Percentiles rank a stretch among this genome's conserved stretches.
These are phyloP conservation scores for Leucoagaricus sp. DNA, from an alignment of 1,284 basidiomycete genomes.

Conservation along the genomic window DNA sequence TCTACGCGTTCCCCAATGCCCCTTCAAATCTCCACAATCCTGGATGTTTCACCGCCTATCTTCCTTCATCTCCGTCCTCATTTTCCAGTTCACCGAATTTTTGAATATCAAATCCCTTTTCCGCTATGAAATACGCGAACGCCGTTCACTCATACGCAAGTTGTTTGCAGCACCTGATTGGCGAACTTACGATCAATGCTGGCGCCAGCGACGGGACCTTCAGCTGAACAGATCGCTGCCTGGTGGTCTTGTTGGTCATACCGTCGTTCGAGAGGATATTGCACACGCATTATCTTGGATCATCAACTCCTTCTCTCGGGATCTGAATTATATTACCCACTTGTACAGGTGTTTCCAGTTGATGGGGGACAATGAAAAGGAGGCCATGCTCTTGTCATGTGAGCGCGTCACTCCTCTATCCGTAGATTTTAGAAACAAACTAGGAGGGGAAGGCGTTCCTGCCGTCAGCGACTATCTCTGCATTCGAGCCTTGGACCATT, in stretches of 20 bases:
- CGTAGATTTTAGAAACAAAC: slow-evolving; percentile 3
- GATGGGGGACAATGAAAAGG: slow-evolving; percentile 2
- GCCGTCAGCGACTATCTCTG: slow-evolving; percentile 8
- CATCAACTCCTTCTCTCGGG: slow-evolving; percentile 4
- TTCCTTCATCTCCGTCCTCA: neutral
- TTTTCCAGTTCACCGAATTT: neutral
- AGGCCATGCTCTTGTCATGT: slow-evolving; percentile 1
- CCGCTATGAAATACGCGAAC: slow-evolving; percentile 3
- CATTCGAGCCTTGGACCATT: slow-evolving; percentile 5
- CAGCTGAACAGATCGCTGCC: neutral
- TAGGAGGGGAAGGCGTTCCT: neutral
- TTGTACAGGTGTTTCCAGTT: slow-evolving; percentile 6
- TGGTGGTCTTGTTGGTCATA: neutral
- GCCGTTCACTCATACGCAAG: neutral
- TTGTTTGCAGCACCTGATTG: slow-evolving; percentile 2
- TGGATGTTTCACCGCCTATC: slow-evolving; percentile 12
- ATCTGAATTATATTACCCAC: neutral
- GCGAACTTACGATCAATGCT: slow-evolving; percentile 2
- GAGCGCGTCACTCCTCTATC: neutral
- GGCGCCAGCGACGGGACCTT: slow-evolving; percentile 5
- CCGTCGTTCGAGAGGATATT: slow-evolving; percentile 7
- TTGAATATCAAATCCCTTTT: slow-evolving; percentile 7
- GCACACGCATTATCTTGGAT: neutral
- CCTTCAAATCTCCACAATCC: slow-evolving; percentile 15
- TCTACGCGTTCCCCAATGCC: slow-evolving; percentile 12